Evolutionary conservation across 257 asterid species (phyloP), one percentile per base, ranked within the genome.

Genomic region (Forsythia viridissima): DNA sequence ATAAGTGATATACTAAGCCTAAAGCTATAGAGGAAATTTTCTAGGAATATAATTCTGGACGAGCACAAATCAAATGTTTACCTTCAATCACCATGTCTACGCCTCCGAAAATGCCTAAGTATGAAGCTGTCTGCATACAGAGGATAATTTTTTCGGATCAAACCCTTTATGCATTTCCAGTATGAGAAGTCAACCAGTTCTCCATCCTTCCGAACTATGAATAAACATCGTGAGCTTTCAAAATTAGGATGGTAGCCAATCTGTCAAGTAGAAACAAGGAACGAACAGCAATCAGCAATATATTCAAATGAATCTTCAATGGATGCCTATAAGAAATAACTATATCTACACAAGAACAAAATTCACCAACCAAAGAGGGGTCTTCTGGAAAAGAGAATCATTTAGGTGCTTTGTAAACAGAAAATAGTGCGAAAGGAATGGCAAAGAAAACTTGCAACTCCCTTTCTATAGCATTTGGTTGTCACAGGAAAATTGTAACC

Each of bases 101-200:
- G 87, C 88, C 68, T 87, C 83, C 92, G 85, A 84, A 96, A 92
- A 86, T 96, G 98, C 83, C 90, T 85, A 81, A 96, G 88, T 79
- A 96, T 93, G 73, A 96, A 96, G 87, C 89, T 92, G 79, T 93
- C 97, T 0, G 99, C 98, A 68, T 93, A 90, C 21, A 93, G 91
- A 73, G 98, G 99, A 86, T 92, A 96, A 39, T 92, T 93, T 78
- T 87, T 92, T 77, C 91, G 89, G 87, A 96, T 91, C 87, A 93
- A 83, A 43, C 97, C 98, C 87, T 91, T 93, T 77, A 96, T 88
- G 89, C 99, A 93, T 90, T 96, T 96, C 99, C 99, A 93, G 85
- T 89, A 96, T 2, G 99, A 96, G 75, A 96, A 93, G 78, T 96
- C 98, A 24, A 93, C 91, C 86, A 84, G n/a, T 52, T 90, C 97